phyloP scores from a whole-genome alignment of 2,329 filamentous ascomycete genomes.

The Trichoderma sp. region DNA sequence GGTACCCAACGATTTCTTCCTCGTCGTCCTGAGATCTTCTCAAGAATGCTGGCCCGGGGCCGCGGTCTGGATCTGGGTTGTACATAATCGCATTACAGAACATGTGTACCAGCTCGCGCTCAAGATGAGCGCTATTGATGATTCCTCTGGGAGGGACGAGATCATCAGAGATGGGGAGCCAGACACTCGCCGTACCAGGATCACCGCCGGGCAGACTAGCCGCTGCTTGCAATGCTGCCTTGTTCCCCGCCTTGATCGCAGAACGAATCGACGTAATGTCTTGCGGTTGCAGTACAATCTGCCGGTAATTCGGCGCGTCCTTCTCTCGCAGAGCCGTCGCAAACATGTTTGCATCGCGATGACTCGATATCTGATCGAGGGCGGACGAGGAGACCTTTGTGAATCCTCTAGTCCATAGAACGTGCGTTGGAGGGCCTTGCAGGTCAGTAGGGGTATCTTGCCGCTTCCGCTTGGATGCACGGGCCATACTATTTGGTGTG shows the following conservation, averaged over 20 bases:
- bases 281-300: slow-evolving; percentile 72
- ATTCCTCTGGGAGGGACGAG: slow-evolving; percentile 84
- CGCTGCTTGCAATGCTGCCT: slow-evolving; percentile 62
- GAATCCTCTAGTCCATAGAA: slow-evolving; percentile 75
- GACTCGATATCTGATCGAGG: slow-evolving; percentile 74
- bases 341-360: slow-evolving; percentile 79
- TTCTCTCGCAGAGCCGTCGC: slow-evolving; percentile 72
- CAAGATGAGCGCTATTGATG: slow-evolving; percentile 88
- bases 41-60: slow-evolving; percentile 65
- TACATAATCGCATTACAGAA: slow-evolving; percentile 99
- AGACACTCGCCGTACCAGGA: slow-evolving; percentile 57
- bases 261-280: slow-evolving; percentile 77
- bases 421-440: slow-evolving; percentile 62
- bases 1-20: slow-evolving; percentile 58
- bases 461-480: slow-evolving; percentile 58
- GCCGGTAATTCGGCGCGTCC: slow-evolving; percentile 74
- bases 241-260: slow-evolving; percentile 72
- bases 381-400: slow-evolving; percentile 71
- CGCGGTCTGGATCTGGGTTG: slow-evolving; percentile 78
- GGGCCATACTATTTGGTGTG: slow-evolving; percentile 43
- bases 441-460: slow-evolving; percentile 52
- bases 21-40: slow-evolving; percentile 47
- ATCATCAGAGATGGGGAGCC: slow-evolving; percentile 72
- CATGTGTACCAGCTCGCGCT: slow-evolving; percentile 93
- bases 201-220: slow-evolving; percentile 62